A percentile compares a stretch with the other conserved stretches of the same genome.
phyloP scores from a whole-genome alignment of 495 filamentous ascomycete species.

The Penicillium verhagenii region DNA sequence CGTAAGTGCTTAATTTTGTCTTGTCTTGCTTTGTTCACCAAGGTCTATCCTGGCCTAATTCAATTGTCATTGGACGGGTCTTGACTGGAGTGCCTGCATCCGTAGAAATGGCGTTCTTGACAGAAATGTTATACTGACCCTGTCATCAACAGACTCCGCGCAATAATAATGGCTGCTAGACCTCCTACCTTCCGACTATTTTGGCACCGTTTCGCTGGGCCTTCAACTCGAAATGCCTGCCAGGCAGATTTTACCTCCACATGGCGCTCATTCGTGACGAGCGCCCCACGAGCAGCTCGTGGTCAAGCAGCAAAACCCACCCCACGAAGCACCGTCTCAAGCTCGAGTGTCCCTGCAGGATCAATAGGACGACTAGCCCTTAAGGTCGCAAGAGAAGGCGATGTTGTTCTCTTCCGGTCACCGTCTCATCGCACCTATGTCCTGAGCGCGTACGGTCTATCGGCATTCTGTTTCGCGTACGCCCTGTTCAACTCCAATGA shows the following conservation, averaged over 20 bases:
- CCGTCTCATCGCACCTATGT: conserved; percentile 61
- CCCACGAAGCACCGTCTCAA: neutral
- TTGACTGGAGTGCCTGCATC: neutral
- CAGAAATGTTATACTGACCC: conserved; percentile 8
- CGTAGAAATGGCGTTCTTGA: neutral
- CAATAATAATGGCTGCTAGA: conserved; percentile 31
- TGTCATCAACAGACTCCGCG: conserved; percentile 14
- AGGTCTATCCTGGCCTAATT: neutral
- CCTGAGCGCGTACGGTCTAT: conserved; percentile 53
- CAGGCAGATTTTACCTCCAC: conserved; percentile 10
- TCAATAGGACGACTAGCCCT: conserved; percentile 33
- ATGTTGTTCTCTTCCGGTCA: conserved; percentile 57
- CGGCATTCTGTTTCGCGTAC: conserved; percentile 57
- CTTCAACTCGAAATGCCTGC: conserved; percentile 12
- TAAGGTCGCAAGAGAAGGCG: conserved; percentile 37
- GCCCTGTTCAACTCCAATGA: conserved; percentile 54
- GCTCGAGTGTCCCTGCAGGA: conserved; percentile 6
- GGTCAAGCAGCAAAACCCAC: conserved; percentile 2
- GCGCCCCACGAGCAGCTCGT: conserved; percentile 9
- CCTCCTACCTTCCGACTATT: conserved; percentile 29
- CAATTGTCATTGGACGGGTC: neutral
- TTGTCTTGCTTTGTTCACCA: neutral
- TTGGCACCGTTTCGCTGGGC: conserved; percentile 26
- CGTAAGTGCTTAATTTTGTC: conserved; percentile 11
- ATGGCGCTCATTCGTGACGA: conserved; percentile 41